Conservation (phyloP, 139 green algal genomes). For the Chlorella vulgaris region DNA sequence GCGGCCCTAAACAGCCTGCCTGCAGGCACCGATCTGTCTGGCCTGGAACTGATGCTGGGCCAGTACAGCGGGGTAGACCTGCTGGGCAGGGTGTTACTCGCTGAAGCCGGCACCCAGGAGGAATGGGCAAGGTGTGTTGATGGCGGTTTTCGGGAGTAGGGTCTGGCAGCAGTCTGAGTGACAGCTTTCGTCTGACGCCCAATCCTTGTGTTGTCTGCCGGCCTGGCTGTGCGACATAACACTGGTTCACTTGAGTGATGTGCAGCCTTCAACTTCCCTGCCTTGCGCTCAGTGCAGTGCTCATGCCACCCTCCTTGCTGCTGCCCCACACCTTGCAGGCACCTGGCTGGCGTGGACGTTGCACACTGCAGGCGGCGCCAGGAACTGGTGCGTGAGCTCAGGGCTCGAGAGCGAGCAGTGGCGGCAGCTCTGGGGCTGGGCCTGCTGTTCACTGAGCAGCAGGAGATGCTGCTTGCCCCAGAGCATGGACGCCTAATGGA, state of each 20-base stretch:
- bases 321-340: no score
- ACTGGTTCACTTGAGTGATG: no score
- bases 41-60: constrained; percentile 43
- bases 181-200: no score
- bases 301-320: no score
- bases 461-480: constrained; percentile 6
- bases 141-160: no score
- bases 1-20: constrained; percentile 15
- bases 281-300: no score
- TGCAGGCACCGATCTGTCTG: constrained; percentile 17
- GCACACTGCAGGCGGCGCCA: constrained; percentile 18
- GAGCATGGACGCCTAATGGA: constrained; percentile 33
- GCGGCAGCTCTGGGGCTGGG: constrained; percentile 24
- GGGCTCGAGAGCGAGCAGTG: constrained; percentile 24
- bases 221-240: no score
- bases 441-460: constrained; percentile 34
- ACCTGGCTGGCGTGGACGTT: constrained; percentile 19
- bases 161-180: no score
- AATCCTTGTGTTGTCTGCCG: no score
- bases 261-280: no score
- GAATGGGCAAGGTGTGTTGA: constrained; percentile 45
- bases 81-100: constrained; percentile 47
- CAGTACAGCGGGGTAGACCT: constrained; percentile 40
- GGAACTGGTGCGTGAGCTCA: neutral
- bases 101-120: constrained; percentile 22